These are phyloP conservation scores for Boletus patriciae DNA, from an alignment of 768 basidiomycete species.

Conservation along the genomic window DNA sequence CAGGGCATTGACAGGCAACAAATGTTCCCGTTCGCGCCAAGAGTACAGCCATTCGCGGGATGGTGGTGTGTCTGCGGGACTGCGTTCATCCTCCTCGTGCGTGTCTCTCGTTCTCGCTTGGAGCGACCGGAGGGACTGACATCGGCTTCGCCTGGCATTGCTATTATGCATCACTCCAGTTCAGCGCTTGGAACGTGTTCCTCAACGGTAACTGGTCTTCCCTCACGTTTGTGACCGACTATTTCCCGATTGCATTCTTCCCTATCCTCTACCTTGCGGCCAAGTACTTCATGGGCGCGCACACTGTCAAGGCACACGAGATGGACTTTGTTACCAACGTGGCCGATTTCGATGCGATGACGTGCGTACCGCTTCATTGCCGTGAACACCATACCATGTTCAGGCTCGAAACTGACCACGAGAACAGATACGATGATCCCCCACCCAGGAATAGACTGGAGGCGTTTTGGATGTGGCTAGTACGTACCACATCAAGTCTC, in stretches of 20 bases:
- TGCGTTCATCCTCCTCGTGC: conserved; percentile 37
- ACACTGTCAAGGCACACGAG: conserved; percentile 9
- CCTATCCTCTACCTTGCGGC: conserved; percentile 45
- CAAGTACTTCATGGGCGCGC: conserved; percentile 22
- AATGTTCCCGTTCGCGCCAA: conserved; percentile 46
- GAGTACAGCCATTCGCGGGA: conserved; percentile 43
- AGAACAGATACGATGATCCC: conserved; percentile 27
- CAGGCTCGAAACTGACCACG: not conserved
- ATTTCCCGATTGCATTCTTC: conserved; percentile 45
- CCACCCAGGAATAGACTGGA: conserved; percentile 27
- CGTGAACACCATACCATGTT: too few relatives aligned
- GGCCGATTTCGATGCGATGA: conserved; percentile 32
- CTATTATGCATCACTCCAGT: conserved; percentile 19
- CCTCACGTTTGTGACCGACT: conserved; percentile 43
- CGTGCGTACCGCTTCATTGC: conserved; percentile 12
- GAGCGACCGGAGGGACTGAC: not conserved
- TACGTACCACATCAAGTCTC: conserved; percentile 3
- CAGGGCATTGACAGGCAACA: conserved; percentile 54
- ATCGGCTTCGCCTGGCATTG: not conserved
- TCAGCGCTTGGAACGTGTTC: conserved; percentile 45
- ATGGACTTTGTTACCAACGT: conserved; percentile 32
- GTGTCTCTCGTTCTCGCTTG: not conserved
- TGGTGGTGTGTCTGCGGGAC: conserved; percentile 38
- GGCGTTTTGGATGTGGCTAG: conserved; percentile 33
- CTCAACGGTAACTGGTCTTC: conserved; percentile 39